Evolutionary conservation across 345 rosid species (phyloP), one percentile per base, ranked within the genome.

Genomic region (Boechera retrofracta): DNA sequence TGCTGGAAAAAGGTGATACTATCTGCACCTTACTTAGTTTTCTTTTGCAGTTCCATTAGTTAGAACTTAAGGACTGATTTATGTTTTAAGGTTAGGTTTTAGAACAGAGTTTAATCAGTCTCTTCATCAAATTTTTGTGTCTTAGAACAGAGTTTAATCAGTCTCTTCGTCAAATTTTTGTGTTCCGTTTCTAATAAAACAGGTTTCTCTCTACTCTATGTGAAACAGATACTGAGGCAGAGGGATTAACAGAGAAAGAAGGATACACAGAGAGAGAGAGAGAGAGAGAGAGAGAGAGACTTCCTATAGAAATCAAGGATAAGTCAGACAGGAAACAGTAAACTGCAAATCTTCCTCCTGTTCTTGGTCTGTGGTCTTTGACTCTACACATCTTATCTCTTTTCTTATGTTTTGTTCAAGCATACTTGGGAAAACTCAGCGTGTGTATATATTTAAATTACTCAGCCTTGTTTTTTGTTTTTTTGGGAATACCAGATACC

Each of bases 291-390:
- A 32, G 55, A 65, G 26, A 68, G 5, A 21, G 33, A 18, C 28
- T 61, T 67, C 26, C 35, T 48, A 35, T 51, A 58, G 49, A 58
- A 58, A 67, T 38, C 29, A 67, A 69, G 64, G 54, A 74, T 26
- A 66, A 48, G 59, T 36, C 18, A 15, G 38, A 61, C 16, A 49
- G 58, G 55, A n/a, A 54, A 12, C 41, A n/a, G n/a, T n/a, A 56
- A 39, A 62, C 32, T 70, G 71, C 73, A 69, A 76, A 76, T 33
- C n/a, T 58, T 67, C 52, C 62, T 67, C 29, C 12, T 21, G 36
- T 67, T 75, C 13, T 29, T 75, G 67, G 52, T 24, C 45, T 56
- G 41, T 57, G 59, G 54, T 56, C 31, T 11, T 41, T 26, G 44
- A 24, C 15, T 55, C 29, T 59, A 31, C 41, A 38, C 58, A 21